phyloP scores from a whole-genome alignment of 768 basidiomycete species.

The Pholiota molesta region DNA sequence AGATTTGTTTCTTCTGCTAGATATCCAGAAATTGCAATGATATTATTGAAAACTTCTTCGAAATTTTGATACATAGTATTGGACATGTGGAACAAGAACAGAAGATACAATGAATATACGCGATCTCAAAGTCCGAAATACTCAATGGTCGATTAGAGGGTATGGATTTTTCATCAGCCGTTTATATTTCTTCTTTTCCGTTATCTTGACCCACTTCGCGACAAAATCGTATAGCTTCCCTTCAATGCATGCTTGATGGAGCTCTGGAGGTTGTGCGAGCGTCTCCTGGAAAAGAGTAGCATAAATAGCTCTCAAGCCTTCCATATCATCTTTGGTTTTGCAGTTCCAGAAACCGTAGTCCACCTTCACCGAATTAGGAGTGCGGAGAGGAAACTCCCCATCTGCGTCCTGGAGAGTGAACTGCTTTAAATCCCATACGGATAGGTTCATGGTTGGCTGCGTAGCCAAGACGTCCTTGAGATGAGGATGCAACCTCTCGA shows the following conservation, averaged over 20 bases:
- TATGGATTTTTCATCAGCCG: constrained; percentile 36
- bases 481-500: constrained; percentile 6
- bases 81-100: too few species aligned
- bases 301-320: constrained; percentile 35
- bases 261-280: constrained; percentile 29
- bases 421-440: constrained; percentile 42
- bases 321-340: constrained; percentile 24
- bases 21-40: neutral
- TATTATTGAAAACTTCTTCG: neutral
- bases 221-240: constrained; percentile 35
- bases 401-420: constrained; percentile 15
- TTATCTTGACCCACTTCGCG: constrained; percentile 19
- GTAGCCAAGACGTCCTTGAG: constrained; percentile 29
- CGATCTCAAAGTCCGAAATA: too few species aligned
- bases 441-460: constrained; percentile 20
- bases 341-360: constrained; percentile 44
- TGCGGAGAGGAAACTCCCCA: neutral
- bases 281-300: constrained; percentile 29
- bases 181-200: constrained; percentile 27
- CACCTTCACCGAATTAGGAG: neutral
- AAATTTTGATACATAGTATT: too few species aligned
- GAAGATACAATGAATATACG: too few species aligned
- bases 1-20: neutral
- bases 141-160: too few species aligned
- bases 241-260: constrained; percentile 37